These are phyloP conservation scores for Osmanthus fragrans DNA, from an alignment of 257 asterid species.

Conservation along the genomic window DNA sequence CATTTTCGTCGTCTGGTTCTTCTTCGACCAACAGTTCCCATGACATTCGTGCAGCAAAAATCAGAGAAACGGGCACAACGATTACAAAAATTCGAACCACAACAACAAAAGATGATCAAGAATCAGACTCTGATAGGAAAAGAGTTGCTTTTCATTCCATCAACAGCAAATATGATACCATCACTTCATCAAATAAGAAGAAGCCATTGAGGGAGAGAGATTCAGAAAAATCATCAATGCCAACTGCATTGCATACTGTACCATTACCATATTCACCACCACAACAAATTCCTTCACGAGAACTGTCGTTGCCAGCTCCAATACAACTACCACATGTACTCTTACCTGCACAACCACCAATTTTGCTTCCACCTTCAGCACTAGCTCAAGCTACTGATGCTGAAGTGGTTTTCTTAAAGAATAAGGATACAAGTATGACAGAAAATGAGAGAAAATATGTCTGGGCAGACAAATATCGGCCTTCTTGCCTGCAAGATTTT, in stretches of 20 bases:
- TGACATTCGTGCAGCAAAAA: constrained; percentile 15
- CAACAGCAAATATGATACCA: constrained; percentile 18
- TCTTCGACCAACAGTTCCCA: constrained; percentile 26
- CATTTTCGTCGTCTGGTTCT: constrained; percentile 20
- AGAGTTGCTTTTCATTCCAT: constrained; percentile 16
- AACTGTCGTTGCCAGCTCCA: constrained; percentile 3
- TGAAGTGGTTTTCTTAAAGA: constrained; percentile 17
- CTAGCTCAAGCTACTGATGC: constrained; percentile 16
- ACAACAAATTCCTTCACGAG: constrained; percentile 9
- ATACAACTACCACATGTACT: constrained; percentile 1
- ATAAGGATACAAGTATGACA: constrained; percentile 15
- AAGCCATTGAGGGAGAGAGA: constrained; percentile 92
- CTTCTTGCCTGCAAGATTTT: constrained; percentile 53
- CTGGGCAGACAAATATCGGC: constrained; percentile 76
- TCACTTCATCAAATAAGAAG: constrained; percentile 28
- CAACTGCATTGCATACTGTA: constrained; percentile 18
- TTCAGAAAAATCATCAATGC: constrained; percentile 31
- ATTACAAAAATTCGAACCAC: constrained; percentile 30
- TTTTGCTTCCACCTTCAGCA: constrained; percentile 11
- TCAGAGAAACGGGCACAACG: constrained; percentile 5
- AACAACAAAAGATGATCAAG: constrained; percentile 18
- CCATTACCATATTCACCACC: constrained; percentile 33
- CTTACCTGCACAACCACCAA: background rate
- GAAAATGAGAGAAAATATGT: constrained; percentile 31
- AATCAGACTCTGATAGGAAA: constrained; percentile 25